Percentiles rank a stretch among this genome's conserved stretches.
These are phyloP conservation scores for Spongospora subterranea DNA, from an alignment of 208 protist genomes.

Conservation along the genomic window DNA sequence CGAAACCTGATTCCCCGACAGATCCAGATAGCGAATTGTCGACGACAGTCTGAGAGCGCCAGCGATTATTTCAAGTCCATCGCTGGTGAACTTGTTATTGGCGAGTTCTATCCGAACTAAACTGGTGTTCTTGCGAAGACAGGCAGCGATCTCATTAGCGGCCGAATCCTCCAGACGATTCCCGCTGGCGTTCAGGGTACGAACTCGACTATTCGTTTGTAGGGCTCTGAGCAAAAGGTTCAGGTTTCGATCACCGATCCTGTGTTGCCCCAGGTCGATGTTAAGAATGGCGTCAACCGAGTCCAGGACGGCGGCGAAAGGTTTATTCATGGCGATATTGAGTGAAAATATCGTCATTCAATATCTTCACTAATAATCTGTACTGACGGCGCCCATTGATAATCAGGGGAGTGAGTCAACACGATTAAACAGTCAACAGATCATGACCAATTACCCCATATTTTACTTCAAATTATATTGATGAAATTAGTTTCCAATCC, in stretches of 20 bases:
- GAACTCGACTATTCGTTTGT: neutral
- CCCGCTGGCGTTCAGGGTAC: neutral
- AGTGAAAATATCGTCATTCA: too few species aligned
- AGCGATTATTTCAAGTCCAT: neutral
- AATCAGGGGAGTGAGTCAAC: too few species aligned
- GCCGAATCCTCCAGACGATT: slow-evolving; percentile 9
- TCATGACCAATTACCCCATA: neutral
- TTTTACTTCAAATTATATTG: too few species aligned
- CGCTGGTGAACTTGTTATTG: slow-evolving; percentile 2
- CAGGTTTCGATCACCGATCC: neutral
- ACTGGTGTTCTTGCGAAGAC: slow-evolving; percentile 6
- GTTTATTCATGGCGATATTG: neutral
- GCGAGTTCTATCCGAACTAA: neutral
- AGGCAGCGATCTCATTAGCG: neutral
- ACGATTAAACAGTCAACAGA: neutral
- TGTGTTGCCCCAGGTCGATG: neutral
- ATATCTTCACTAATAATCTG: too few species aligned
- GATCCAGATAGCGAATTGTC: slow-evolving; percentile 1
- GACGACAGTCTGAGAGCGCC: neutral
- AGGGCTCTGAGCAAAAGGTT: neutral
- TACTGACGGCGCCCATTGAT: too few species aligned
- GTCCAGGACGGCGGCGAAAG: neutral
- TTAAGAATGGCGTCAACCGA: neutral
- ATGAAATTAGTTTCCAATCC: too few species aligned
- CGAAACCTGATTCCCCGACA: slow-evolving; percentile 38